These are phyloP conservation scores for Lizanozyma gosingica DNA, from an alignment of 1,139 yeast species.

Conservation along the genomic window DNA sequence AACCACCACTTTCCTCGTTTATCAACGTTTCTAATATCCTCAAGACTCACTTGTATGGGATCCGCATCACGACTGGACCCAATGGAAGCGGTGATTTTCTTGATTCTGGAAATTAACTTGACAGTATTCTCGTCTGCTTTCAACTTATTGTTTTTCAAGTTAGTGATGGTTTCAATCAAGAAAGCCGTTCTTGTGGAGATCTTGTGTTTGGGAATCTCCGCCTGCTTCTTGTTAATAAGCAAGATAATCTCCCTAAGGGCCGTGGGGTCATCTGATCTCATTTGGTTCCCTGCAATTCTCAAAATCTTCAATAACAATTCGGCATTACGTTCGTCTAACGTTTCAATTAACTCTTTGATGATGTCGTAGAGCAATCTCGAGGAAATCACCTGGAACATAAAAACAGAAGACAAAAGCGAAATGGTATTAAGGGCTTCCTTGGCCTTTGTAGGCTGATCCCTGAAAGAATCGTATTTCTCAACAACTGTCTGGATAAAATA, in stretches of 20 bases:
- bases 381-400: constrained; percentile 67
- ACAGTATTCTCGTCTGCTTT: constrained; percentile 39
- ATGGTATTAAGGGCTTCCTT: constrained; percentile 64
- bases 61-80: constrained; percentile 45
- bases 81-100: constrained; percentile 50
- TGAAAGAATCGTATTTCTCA: constrained; percentile 46
- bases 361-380: constrained; percentile 72
- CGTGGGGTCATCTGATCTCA: constrained; percentile 83
- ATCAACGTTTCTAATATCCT: constrained; percentile 70
- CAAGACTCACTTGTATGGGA: constrained; percentile 75
- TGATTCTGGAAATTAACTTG: constrained; percentile 48
- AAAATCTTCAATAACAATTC: constrained; percentile 68
- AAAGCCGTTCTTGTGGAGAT: constrained; percentile 67
- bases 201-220: constrained; percentile 20
- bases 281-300: constrained; percentile 70
- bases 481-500: constrained; percentile 70
- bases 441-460: constrained; percentile 19
- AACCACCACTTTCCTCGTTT: constrained; percentile 97
- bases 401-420: constrained; percentile 69
- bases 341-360: constrained; percentile 43
- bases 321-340: constrained; percentile 63
- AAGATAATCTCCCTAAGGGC: constrained; percentile 75
- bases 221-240: constrained; percentile 28
- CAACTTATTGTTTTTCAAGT: constrained; percentile 77
- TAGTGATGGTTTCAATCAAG: constrained; percentile 74